These are phyloP conservation scores for Microsporum ferrugineum DNA, from an alignment of 2,329 filamentous ascomycete species.

Conservation along the genomic window DNA sequence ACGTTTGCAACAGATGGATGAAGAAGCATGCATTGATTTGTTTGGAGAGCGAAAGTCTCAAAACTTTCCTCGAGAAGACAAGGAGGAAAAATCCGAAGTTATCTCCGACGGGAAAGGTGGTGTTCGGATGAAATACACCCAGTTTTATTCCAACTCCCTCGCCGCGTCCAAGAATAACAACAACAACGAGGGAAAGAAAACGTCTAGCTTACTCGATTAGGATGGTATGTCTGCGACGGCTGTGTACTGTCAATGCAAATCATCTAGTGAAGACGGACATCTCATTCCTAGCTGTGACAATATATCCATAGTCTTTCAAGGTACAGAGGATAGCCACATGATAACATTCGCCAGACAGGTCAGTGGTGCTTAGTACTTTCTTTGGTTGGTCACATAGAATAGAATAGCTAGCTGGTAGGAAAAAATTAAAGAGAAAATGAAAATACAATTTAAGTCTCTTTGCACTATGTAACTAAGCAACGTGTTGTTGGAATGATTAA, in stretches of 20 bases:
- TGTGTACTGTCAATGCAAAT: background rate
- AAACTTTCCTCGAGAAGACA: background rate
- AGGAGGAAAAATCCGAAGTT: background rate
- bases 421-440: background rate
- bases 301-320: background rate
- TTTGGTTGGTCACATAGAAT: background rate
- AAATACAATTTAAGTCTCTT: background rate
- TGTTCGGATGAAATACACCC: conserved; percentile 5
- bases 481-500: too few species aligned
- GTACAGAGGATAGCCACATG: background rate
- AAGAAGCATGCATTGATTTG: conserved; percentile 13
- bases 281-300: background rate
- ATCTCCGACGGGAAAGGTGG: conserved; percentile 2
- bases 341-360: background rate
- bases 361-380: background rate
- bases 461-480: background rate
- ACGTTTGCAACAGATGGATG: conserved; percentile 12
- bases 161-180: background rate
- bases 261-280: background rate
- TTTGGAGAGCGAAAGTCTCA: conserved; percentile 11
- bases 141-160: conserved; percentile 7
- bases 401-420: background rate
- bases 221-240: background rate
- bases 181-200: background rate
- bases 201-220: conserved; percentile 9